These are phyloP conservation scores for Macrocystidia cucumis DNA, from an alignment of 1,284 basidiomycete species.

Conservation along the genomic window DNA sequence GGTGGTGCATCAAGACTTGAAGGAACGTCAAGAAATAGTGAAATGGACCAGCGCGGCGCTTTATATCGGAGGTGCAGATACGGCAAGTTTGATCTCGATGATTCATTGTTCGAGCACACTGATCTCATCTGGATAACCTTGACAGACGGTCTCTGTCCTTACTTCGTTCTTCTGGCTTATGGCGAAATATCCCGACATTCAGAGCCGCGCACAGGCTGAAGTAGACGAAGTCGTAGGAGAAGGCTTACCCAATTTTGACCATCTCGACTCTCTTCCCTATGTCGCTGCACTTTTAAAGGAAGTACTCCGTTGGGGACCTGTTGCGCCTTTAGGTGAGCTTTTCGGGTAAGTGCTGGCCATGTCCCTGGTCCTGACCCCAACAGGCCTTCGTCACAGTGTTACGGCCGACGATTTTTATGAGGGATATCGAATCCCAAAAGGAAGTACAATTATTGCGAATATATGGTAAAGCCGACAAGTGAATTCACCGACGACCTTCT, in stretches of 20 bases:
- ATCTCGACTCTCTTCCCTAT: constrained; percentile 9
- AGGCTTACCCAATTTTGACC: constrained; percentile 7
- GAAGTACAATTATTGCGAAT: constrained; percentile 11
- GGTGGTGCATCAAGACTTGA: constrained; percentile 12
- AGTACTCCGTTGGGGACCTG: constrained; percentile 6
- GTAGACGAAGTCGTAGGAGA: constrained; percentile 9
- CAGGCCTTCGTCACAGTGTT: constrained; percentile 8
- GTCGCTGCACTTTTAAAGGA: constrained; percentile 11
- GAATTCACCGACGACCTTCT: constrained; percentile 1
- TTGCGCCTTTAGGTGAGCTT: neutral
- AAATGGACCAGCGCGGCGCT: constrained; percentile 35
- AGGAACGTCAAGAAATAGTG: constrained; percentile 27
- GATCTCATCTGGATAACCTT: no score
- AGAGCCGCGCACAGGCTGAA: constrained; percentile 8
- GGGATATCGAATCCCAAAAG: constrained; percentile 12
- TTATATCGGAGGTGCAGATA: constrained; percentile 36
- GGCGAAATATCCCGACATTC: constrained; percentile 10
- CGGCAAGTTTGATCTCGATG: constrained; percentile 24
- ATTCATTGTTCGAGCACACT: no score
- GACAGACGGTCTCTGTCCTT: no score
- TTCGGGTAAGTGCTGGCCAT: constrained; percentile 7
- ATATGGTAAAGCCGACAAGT: constrained; percentile 7
- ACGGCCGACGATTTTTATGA: constrained; percentile 9
- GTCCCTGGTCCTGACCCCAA: constrained; percentile 4
- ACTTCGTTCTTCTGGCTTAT: no score